Evolutionary conservation across 2,329 filamentous ascomycete genomes (phyloP).

Genomic region (Colletotrichum aenigma): DNA sequence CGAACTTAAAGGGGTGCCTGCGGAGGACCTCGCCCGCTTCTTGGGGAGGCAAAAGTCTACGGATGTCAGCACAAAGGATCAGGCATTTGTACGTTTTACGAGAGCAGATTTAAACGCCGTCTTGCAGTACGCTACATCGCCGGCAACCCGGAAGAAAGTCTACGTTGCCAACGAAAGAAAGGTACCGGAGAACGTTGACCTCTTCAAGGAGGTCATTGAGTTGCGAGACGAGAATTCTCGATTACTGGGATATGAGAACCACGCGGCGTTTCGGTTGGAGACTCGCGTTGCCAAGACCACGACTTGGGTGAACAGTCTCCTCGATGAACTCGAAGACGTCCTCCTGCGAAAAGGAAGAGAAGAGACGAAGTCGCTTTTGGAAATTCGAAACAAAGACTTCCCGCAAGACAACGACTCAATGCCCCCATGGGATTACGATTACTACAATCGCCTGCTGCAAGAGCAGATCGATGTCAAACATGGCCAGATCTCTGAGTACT

Average conservation of each 20-base stretch:
- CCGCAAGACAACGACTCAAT: background rate
- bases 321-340: background rate
- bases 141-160: background rate
- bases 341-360: background rate
- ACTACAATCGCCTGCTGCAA: background rate
- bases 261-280: background rate
- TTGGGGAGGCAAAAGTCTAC: fast-evolving
- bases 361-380: fast-evolving
- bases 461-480: background rate
- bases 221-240: background rate
- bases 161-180: background rate
- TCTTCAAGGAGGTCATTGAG: background rate
- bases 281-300: background rate
- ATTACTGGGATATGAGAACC: fast-evolving
- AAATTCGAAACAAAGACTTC: fast-evolving
- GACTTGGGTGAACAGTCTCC: fast-evolving
- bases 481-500: background rate
- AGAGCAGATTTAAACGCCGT: background rate
- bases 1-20: background rate
- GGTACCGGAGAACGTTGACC: background rate
- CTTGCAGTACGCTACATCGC: background rate
- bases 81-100: background rate
- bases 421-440: background rate
- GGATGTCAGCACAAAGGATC: fast-evolving
- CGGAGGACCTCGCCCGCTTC: background rate